Base-by-base conservation (phyloP, 352 stramenopile genomes). In the Phytophthora pistaciae region DNA sequence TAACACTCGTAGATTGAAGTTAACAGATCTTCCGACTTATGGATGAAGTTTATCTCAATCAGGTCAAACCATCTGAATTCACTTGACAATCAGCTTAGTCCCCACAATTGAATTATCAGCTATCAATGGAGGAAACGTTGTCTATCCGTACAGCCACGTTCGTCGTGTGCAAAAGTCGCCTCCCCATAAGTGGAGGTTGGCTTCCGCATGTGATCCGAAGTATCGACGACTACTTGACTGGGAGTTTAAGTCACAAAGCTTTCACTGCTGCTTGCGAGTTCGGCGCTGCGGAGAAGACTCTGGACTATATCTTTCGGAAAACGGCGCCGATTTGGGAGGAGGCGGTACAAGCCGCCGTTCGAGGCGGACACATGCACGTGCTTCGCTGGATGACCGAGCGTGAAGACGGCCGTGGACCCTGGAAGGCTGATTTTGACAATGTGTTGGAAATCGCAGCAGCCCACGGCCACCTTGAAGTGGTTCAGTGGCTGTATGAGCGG, bases 401-500 rank as follows among this genome's bases (percentile, higher is more conserved):
- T 23, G 7, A 50, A 14, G 33, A 50, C 11, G 31, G 56, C 0
- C 56, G 56, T 11, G 56, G 56, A 6, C 31, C 56, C 11, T 61
- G 56, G 56, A 61, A 14, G 38, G 38, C 8, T 5, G 36, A 61
- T 13, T 40, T 61, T 36, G 14, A 36, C 20, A 5, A 52, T 13
- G 36, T 33, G 18, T 10, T 52, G 5, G 31, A 49, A 16, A 13
- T 46, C 38, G 31, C 31, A 23, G 56, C 56, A 68, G 2, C 29
- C 82, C 36, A 61, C 20, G 55, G 56, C 3, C 56, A 52, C 50
- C 33, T 61, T 31, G 20, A 61, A 1, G 13, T 33, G 14, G 56
- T 49, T 11, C 14, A 61, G 38, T 61, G 56, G 56, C 31, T 61
- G 0, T 31, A 14, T 20, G 36, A 48, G 16, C 56, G 56, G 13